These are phyloP conservation scores for Tetracladium setigerum DNA, from an alignment of 495 filamentous ascomycete species.

Conservation along the genomic window DNA sequence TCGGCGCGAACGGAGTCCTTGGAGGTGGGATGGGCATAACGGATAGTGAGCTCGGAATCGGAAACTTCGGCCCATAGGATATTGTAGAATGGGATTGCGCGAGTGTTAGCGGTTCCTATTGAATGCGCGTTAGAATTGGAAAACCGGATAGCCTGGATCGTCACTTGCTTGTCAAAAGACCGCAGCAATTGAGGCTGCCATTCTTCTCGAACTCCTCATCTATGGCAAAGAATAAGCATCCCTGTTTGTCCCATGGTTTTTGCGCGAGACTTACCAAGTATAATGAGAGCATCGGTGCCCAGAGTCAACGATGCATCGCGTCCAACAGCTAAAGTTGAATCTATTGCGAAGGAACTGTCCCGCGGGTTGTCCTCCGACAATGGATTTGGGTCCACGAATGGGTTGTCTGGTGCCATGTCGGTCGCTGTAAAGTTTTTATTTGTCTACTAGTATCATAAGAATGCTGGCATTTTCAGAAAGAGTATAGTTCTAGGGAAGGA, in stretches of 20 bases:
- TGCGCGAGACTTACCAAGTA: slow-evolving; percentile 40
- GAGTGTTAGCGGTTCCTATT: slow-evolving; percentile 18
- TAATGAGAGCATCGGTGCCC: slow-evolving; percentile 54
- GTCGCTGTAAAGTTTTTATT: slow-evolving; percentile 10
- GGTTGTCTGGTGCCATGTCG: slow-evolving; percentile 17
- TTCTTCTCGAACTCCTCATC: slow-evolving; percentile 38
- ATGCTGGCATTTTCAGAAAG: too few species aligned
- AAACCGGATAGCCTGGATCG: background rate
- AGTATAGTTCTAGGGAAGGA: too few species aligned
- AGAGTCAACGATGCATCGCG: slow-evolving; percentile 54
- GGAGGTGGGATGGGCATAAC: slow-evolving; percentile 55
- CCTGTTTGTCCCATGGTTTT: background rate
- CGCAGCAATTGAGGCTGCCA: slow-evolving; percentile 35
- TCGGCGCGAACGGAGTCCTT: slow-evolving; percentile 50
- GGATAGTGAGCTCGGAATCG: slow-evolving; percentile 57
- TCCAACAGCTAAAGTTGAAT: slow-evolving; percentile 45
- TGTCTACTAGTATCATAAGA: too few species aligned
- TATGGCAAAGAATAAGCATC: slow-evolving; percentile 17
- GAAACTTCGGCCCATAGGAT: slow-evolving; percentile 69
- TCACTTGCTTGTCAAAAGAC: slow-evolving; percentile 33
- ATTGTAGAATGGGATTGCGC: slow-evolving; percentile 68
- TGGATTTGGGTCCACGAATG: slow-evolving; percentile 17
- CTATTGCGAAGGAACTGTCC: slow-evolving; percentile 25
- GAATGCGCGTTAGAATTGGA: slow-evolving; percentile 5
- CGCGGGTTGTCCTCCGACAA: slow-evolving; percentile 20